phyloP scores from a whole-genome alignment of 495 filamentous ascomycete genomes.

The Cladorrhinum samala region DNA sequence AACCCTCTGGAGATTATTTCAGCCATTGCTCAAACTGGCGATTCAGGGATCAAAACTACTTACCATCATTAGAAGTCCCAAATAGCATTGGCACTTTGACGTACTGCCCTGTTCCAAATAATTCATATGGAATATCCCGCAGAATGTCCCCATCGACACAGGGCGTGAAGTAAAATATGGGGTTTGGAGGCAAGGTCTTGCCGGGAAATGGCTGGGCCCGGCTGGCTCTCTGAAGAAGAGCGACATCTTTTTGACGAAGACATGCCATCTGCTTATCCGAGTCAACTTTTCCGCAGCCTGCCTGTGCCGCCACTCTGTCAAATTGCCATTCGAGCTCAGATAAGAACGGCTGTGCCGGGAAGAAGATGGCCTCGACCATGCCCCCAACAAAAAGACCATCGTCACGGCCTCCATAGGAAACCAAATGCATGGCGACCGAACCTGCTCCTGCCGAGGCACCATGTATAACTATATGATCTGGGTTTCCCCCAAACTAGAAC shows the following conservation, averaged over 20 bases:
- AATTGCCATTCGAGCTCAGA: conserved; percentile 42
- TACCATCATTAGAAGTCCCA: conserved; percentile 40
- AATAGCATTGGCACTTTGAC: conserved; percentile 30
- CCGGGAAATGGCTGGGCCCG: conserved; percentile 39
- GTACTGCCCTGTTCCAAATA: conserved; percentile 25
- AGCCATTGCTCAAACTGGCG: too few species aligned
- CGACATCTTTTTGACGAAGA: conserved; percentile 42
- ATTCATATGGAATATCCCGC: conserved; percentile 28
- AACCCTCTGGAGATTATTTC: conserved; percentile 33
- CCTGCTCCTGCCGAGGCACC: conserved; percentile 68
- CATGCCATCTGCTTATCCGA: conserved; percentile 36
- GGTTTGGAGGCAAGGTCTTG: conserved; percentile 37
- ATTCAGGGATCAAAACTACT: too few species aligned
- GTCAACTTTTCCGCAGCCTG: conserved; percentile 19
- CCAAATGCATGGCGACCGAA: conserved; percentile 59
- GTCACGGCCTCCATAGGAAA: conserved; percentile 47
- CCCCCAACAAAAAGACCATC: conserved; percentile 36
- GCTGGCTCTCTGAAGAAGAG: conserved; percentile 49
- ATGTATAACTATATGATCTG: conserved; percentile 62
- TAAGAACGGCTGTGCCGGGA: conserved; percentile 36
- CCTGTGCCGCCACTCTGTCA: conserved; percentile 23
- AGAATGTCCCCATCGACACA: conserved; percentile 58
- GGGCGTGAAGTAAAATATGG: conserved; percentile 51
- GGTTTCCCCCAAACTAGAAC: conserved; percentile 64
- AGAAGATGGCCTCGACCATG: conserved; percentile 39